Evolutionary conservation across 306 rosid genomes (phyloP).

Genomic region (Vachellia collinsii): DNA sequence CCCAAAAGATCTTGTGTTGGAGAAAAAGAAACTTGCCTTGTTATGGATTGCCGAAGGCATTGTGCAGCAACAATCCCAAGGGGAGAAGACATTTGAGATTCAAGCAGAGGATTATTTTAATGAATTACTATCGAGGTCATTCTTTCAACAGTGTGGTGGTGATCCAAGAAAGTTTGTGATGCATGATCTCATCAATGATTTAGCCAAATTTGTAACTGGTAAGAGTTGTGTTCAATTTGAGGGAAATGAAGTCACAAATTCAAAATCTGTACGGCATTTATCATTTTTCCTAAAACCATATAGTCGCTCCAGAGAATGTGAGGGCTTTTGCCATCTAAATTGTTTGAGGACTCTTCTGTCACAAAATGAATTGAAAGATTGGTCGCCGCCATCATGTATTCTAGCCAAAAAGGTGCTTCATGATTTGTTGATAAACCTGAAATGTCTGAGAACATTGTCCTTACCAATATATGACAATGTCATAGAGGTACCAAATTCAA

Average conservation of each 20-base stretch:
- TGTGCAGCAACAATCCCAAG: not conserved
- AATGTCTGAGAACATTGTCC: conserved; percentile 24
- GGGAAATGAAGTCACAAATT: not conserved
- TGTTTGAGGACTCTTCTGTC: not conserved
- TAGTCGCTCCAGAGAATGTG: conserved; percentile 10
- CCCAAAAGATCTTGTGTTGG: no score
- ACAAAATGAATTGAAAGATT: no score
- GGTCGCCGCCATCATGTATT: rapidly evolving
- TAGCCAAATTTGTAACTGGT: not conserved
- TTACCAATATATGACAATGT: not conserved
- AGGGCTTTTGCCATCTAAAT: not conserved
- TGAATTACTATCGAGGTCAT: conserved; percentile 37
- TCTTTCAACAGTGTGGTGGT: conserved; percentile 12
- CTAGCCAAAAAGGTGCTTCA: not conserved
- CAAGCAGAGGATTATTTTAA: conserved; percentile 32
- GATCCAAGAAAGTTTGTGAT: not conserved
- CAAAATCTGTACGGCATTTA: conserved; percentile 32
- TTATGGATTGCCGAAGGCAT: conserved; percentile 55
- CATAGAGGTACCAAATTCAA: conserved; percentile 2
- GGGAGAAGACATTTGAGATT: conserved; percentile 16
- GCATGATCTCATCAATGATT: conserved; percentile 43
- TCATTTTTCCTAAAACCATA: not conserved
- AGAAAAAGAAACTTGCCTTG: not conserved
- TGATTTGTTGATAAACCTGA: not conserved
- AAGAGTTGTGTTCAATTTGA: not conserved